phyloP scores from a whole-genome alignment of 495 filamentous ascomycete species.

The Chaetomium fimeti region DNA sequence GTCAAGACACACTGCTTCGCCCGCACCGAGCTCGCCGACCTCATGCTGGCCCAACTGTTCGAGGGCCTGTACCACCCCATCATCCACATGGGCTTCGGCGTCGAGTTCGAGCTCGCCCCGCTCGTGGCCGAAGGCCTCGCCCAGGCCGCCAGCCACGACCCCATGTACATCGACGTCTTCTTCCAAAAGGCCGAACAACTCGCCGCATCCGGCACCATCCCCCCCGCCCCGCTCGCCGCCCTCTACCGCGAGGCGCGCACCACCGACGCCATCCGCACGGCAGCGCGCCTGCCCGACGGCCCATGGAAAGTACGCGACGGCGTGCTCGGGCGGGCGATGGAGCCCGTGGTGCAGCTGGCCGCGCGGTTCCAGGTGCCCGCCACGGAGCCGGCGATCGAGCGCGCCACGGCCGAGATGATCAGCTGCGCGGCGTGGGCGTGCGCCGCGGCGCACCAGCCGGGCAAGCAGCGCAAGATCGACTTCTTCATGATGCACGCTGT shows the following conservation, averaged over 20 bases:
- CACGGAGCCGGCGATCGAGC: neutral
- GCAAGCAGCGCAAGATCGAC: neutral
- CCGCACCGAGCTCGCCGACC: neutral
- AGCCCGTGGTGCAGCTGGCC: neutral
- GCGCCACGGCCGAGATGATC: constrained; percentile 7
- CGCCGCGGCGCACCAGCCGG: neutral
- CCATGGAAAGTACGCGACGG: neutral
- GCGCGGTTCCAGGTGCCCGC: neutral
- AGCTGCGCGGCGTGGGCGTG: neutral
- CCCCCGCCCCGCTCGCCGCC: neutral
- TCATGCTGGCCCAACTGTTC: neutral
- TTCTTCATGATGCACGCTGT: constrained; percentile 5
- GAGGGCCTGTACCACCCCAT: constrained; percentile 2
- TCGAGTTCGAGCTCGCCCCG: neutral
- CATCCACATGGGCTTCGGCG: neutral
- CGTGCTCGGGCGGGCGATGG: neutral
- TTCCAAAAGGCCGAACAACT: neutral
- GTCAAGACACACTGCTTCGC: neutral
- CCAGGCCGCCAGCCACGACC: neutral
- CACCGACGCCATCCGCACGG: neutral
- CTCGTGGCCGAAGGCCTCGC: constrained; percentile 2
- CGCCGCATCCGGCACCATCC: neutral
- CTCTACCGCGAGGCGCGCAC: neutral
- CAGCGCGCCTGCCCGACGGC: neutral
- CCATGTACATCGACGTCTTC: neutral